Percentiles rank a stretch among this genome's conserved stretches.
These are phyloP conservation scores for Saprolegnia diclina DNA, from an alignment of 352 stramenopile species.

Conservation along the genomic window DNA sequence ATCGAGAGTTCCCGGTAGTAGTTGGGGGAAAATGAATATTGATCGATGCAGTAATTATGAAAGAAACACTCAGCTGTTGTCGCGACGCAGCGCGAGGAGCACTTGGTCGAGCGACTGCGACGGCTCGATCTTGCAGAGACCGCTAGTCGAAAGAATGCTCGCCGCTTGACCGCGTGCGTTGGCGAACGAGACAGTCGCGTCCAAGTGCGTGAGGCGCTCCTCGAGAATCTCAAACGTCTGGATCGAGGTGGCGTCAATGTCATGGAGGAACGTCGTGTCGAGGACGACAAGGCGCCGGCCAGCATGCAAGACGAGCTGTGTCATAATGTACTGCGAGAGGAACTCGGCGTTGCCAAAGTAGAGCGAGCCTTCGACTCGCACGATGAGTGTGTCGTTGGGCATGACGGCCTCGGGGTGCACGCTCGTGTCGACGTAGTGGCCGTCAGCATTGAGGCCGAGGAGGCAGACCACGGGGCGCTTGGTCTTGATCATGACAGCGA, in stretches of 20 bases:
- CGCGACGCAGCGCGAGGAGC: not conserved
- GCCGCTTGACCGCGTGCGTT: constrained; percentile 66
- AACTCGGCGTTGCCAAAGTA: constrained; percentile 72
- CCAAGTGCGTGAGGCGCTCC: constrained; percentile 45
- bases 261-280: constrained; percentile 71
- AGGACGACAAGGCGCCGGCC: constrained; percentile 39
- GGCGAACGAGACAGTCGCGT: constrained; percentile 67
- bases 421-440: constrained; percentile 34
- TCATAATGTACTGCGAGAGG: constrained; percentile 51
- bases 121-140: constrained; percentile 32
- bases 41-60: too few relatives aligned
- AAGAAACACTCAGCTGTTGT: not conserved
- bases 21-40: not conserved
- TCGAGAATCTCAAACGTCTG: constrained; percentile 83
- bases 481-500: constrained; percentile 61
- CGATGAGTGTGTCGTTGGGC: constrained; percentile 40
- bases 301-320: constrained; percentile 36
- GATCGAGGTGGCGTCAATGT: constrained; percentile 80
- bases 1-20: too few relatives aligned
- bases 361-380: constrained; percentile 57
- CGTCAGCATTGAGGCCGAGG: constrained; percentile 39
- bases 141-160: constrained; percentile 52
- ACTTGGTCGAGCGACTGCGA: not conserved
- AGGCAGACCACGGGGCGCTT: constrained; percentile 44
- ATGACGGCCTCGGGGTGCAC: constrained; percentile 25